A percentile compares a stretch with the other conserved stretches of the same genome.
Evolutionary conservation across 257 asterid genomes (phyloP).

Genomic region (Nicotiana paniculata): DNA sequence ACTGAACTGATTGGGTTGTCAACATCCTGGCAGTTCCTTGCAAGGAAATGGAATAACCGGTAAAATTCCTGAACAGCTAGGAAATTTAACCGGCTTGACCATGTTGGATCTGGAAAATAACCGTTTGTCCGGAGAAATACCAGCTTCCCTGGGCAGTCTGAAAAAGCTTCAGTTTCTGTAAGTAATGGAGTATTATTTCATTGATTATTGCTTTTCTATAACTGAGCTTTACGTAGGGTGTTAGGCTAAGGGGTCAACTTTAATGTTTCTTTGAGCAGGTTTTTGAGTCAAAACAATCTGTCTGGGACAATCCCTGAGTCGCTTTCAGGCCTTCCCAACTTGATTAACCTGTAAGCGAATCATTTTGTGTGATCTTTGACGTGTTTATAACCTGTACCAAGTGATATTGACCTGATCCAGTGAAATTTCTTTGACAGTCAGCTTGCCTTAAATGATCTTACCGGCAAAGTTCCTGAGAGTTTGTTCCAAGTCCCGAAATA

Average conservation of each 20-base stretch:
- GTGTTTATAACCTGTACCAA: neutral
- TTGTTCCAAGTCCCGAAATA: slow-evolving; percentile 57
- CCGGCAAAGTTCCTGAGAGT: slow-evolving; percentile 63
- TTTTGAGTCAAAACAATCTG: slow-evolving; percentile 70
- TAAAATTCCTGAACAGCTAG: slow-evolving; percentile 64
- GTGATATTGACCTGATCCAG: neutral
- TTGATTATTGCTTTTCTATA: neutral
- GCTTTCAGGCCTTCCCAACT: slow-evolving; percentile 52
- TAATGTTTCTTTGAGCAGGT: slow-evolving; percentile 32
- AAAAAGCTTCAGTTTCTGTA: slow-evolving; percentile 66
- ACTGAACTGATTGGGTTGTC: neutral
- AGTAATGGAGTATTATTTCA: slow-evolving; percentile 22
- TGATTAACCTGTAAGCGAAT: slow-evolving; percentile 57
- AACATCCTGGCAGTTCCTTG: slow-evolving; percentile 48
- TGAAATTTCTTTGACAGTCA: slow-evolving; percentile 45
- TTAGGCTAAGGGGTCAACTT: neutral
- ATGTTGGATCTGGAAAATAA: slow-evolving; percentile 81
- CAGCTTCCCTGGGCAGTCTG: slow-evolving; percentile 73
- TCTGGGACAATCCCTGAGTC: slow-evolving; percentile 75
- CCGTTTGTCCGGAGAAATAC: slow-evolving; percentile 69
- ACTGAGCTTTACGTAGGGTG: neutral
- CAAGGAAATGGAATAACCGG: slow-evolving; percentile 89
- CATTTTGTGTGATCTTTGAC: neutral
- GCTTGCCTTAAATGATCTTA: slow-evolving; percentile 66
- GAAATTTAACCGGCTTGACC: slow-evolving; percentile 74